phyloP scores from a whole-genome alignment of 2,329 filamentous ascomycete species.

The Beauveria varroae region DNA sequence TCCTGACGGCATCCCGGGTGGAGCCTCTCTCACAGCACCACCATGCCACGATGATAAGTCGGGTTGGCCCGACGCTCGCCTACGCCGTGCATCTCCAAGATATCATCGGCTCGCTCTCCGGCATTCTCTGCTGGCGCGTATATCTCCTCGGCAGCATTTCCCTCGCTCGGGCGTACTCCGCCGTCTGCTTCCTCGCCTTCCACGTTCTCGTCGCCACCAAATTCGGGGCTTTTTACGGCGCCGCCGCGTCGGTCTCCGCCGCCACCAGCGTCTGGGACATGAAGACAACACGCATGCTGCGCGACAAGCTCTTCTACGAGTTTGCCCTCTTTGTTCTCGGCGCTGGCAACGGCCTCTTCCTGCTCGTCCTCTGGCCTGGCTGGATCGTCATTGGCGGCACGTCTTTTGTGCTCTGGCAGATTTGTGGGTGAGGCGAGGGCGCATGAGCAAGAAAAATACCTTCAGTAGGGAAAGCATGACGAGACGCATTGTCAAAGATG shows the following conservation, averaged over 20 bases:
- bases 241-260: conserved; percentile 22
- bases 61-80: conserved; percentile 27
- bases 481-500: neutral
- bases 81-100: conserved; percentile 28
- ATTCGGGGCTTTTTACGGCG: conserved; percentile 22
- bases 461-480: too few relatives aligned
- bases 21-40: conserved; percentile 14
- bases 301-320: conserved; percentile 43
- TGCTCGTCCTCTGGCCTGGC: conserved; percentile 50
- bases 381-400: conserved; percentile 40
- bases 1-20: conserved; percentile 31
- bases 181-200: conserved; percentile 20
- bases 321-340: conserved; percentile 45
- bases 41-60: conserved; percentile 19
- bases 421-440: conserved; percentile 23
- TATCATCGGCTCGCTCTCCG: conserved; percentile 22
- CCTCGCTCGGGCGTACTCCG: conserved; percentile 18
- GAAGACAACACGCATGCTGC: conserved; percentile 26
- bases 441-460: neutral
- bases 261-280: conserved; percentile 30
- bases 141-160: conserved; percentile 24
- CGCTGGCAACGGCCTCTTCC: conserved; percentile 38
- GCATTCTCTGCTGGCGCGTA: conserved; percentile 25
- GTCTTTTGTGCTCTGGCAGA: conserved; percentile 26
- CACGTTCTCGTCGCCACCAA: conserved; percentile 22